Evolutionary conservation across 2,329 filamentous ascomycete genomes (phyloP), one percentile per base, ranked within the genome.

Genomic region (Daldinia sp.): DNA sequence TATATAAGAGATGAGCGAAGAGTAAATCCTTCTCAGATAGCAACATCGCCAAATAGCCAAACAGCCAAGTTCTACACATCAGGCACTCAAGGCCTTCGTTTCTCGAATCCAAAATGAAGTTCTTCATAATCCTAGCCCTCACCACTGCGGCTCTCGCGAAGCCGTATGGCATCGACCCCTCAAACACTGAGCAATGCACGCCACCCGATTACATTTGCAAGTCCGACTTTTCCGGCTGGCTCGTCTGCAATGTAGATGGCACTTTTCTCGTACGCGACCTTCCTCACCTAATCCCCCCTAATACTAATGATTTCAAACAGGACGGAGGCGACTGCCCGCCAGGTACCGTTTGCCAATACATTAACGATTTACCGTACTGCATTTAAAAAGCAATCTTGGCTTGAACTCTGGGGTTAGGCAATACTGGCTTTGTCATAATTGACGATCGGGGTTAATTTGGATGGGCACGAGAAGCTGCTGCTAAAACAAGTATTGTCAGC

Each of bases 311-410:
- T 49, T 8, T 29, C 11, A 21, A 27, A 2, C 39, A 75, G 73
- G 67, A 73, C 43, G 73, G 64, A 27, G 73, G 73, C 19, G 17
- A 32, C 11, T 75, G 73, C 57, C 54, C 64, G 1, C n/a, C 55
- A 29, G 55, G 47, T 6, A 71, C 72, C 1, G 59, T 25, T 9
- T 75, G 73, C 72, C 61, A 68, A 55, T 64, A 64, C 62, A 70
- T 73, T 59, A 64, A 75, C 64, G 57, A 68, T 57, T 58, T 75
- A 27, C 73, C 73, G 13, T 75, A 74, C 66, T 75, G 73, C 39
- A 59, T 72, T 51, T 72, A 65, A 56, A n/a, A n/a, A n/a, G n/a
- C n/a, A n/a, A n/a, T n/a, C n/a, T n/a, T n/a, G n/a, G n/a, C n/a
- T n/a, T n/a, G 8, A 19, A 10, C 11, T 30, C 45, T 48, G 8